Evolutionary conservation across 2,329 filamentous ascomycete species (phyloP), one percentile per base, ranked within the genome.

Genomic region (Verticillium nonalfalfae): DNA sequence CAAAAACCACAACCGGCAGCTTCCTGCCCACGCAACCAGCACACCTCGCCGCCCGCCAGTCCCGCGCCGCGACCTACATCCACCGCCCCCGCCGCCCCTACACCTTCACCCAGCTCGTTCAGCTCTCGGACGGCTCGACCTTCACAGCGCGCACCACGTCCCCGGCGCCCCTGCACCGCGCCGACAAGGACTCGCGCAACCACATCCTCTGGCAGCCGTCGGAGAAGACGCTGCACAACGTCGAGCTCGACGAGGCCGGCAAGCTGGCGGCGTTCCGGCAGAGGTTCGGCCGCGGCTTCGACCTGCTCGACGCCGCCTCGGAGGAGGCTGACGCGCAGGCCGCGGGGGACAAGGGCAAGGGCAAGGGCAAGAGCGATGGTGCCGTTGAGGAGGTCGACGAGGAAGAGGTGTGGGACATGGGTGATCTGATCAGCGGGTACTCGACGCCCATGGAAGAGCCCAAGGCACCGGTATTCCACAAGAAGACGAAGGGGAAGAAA

Each of bases 101-200:
- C 82, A 91, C 89, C 68, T 98, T 97, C 82, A 97, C 94, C n/a
- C 95, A 99, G 78, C 85, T 99, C 63, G 83, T 99, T 67, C 93
- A 93, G 60, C 89, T 98, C 66, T 91, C 90, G 50, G 95, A 99
- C 80, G 95, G 95, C 68, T 90, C 86, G 70, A 90, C 93, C 63
- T 98, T 86, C 77, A 87, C 89, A 57, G 83, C 88, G 71, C 90
- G 90, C 72, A 93, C 91, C 31, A 92, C 90, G 11, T 91, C 86
- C 11, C 91, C 91, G 0, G 67, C 76, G 39, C 81, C 84, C 3
- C 74, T 90, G 57, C 83, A 85, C 77, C 79, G 80, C 62, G 79
- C 80, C 62, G 78, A 78, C 63, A 96, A 96, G 77, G 95, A 99
- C 79, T 91, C 89, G 55, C 87, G 92, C 69, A 99, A 98, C 81